Evolutionary conservation across 176 grass and related monocot species (phyloP).

Genomic region (Melocanna baccifera): DNA sequence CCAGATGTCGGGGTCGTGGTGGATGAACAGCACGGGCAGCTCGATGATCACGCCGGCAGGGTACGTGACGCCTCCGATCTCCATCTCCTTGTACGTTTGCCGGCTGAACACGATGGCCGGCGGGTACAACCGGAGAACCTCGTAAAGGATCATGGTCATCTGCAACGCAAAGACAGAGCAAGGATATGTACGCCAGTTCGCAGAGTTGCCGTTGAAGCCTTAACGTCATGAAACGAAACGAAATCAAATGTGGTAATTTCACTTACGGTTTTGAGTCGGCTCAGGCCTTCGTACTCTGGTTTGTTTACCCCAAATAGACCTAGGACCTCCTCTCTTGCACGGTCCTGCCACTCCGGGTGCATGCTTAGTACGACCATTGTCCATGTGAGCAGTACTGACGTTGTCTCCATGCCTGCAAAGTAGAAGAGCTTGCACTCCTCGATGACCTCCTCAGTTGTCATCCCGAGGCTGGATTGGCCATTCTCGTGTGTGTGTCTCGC

Average conservation of each 20-base stretch:
- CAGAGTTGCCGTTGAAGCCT: neutral
- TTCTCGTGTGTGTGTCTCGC: conserved; percentile 21
- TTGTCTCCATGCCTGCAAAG: conserved; percentile 83
- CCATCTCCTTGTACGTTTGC: conserved; percentile 37
- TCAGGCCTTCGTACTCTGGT: conserved; percentile 52
- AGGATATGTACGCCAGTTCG: neutral
- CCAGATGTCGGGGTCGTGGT: conserved; percentile 19
- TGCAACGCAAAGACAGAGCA: neutral
- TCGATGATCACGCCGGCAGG: conserved; percentile 44
- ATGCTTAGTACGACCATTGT: conserved; percentile 61
- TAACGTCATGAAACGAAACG: neutral
- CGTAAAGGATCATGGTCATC: conserved; percentile 74
- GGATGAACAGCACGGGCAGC: conserved; percentile 32
- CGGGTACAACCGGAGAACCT: conserved; percentile 67
- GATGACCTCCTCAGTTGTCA: conserved; percentile 63
- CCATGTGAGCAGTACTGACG: conserved; percentile 66
- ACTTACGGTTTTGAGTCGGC: conserved; percentile 54
- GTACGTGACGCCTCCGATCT: conserved; percentile 43
- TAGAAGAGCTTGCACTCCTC: conserved; percentile 86
- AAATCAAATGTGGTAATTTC: neutral
- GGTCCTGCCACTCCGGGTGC: conserved; percentile 66
- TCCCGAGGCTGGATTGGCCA: neutral
- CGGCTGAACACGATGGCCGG: conserved; percentile 4
- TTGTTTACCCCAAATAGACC: conserved; percentile 41
- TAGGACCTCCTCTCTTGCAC: conserved; percentile 56